phyloP scores from a whole-genome alignment of 495 filamentous ascomycete genomes.

The Astrothelium subdiscretum region DNA sequence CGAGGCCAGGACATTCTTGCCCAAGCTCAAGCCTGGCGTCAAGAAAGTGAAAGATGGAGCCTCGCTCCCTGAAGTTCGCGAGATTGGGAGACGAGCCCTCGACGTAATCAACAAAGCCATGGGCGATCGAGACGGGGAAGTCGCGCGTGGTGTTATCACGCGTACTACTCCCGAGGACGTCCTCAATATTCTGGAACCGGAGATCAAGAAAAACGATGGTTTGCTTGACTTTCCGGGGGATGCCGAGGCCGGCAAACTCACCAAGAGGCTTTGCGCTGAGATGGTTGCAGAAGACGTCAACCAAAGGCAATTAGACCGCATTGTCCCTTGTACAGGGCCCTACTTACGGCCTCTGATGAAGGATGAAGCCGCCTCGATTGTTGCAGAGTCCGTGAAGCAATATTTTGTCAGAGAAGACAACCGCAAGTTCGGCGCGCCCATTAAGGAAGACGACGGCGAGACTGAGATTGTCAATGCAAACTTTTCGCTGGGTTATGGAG shows the following conservation, averaged over 20 bases:
- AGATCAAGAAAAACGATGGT: conserved; percentile 59
- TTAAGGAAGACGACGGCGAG: conserved; percentile 75
- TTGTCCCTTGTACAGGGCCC: conserved; percentile 50
- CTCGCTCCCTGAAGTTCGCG: conserved; percentile 87
- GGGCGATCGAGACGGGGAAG: conserved; percentile 45
- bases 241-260: conserved; percentile 49
- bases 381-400: conserved; percentile 54
- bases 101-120: conserved; percentile 91
- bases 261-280: conserved; percentile 62
- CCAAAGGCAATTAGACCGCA: conserved; percentile 62
- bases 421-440: conserved; percentile 73
- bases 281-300: conserved; percentile 90
- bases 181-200: conserved; percentile 55
- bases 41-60: conserved; percentile 78
- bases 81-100: conserved; percentile 72
- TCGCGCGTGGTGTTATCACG: conserved; percentile 48
- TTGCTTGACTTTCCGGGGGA: conserved; percentile 46
- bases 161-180: conserved; percentile 67
- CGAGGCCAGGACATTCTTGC: conserved; percentile 90
- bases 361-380: conserved; percentile 40
- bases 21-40: conserved; percentile 89
- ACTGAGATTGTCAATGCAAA: conserved; percentile 94
- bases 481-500: conserved; percentile 95
- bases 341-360: conserved; percentile 65
- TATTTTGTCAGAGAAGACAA: conserved; percentile 72